Evolutionary conservation across 129 eudicot genomes (phyloP).

Genomic region (Deinandra increscens): DNA sequence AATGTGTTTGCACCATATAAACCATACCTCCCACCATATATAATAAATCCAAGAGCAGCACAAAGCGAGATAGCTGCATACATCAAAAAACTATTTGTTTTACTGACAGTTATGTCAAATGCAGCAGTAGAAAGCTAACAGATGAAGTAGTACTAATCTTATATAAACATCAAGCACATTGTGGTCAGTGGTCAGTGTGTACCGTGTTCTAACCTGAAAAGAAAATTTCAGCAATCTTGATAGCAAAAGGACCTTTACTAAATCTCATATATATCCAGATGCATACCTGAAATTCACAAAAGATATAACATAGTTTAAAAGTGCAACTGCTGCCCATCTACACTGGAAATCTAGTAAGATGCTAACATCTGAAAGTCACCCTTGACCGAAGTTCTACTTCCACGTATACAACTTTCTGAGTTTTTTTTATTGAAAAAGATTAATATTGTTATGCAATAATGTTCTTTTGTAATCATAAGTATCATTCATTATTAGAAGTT

Average conservation of each 20-base stretch:
- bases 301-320: not conserved
- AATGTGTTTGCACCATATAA: not conserved
- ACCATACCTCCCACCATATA: slow-evolving; percentile 73
- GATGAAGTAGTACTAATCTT: slow-evolving; percentile 7
- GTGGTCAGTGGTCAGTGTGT: not conserved
- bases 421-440: not conserved
- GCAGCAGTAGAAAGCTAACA: slow-evolving; percentile 16
- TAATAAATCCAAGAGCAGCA: slow-evolving; percentile 76
- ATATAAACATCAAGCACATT: slow-evolving; percentile 7
- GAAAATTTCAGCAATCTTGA: slow-evolving; percentile 55
- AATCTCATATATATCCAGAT: slow-evolving; percentile 54
- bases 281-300: slow-evolving; percentile 36
- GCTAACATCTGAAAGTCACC: not conserved
- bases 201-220: slow-evolving; percentile 43
- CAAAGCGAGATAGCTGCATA: slow-evolving; percentile 59
- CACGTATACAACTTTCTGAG: not conserved
- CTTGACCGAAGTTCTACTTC: not conserved
- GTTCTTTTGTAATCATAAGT: not conserved
- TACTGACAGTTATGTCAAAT: slow-evolving; percentile 2
- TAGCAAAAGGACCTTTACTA: slow-evolving; percentile 34
- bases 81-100: slow-evolving; percentile 15
- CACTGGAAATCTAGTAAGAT: no score
- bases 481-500: not conserved
- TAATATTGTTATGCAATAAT: not conserved
- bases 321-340: slow-evolving; percentile 11